A percentile compares a stretch with the other conserved stretches of the same genome.
phyloP scores from a whole-genome alignment of 306 rosid genomes.

The Cercis canadensis region DNA sequence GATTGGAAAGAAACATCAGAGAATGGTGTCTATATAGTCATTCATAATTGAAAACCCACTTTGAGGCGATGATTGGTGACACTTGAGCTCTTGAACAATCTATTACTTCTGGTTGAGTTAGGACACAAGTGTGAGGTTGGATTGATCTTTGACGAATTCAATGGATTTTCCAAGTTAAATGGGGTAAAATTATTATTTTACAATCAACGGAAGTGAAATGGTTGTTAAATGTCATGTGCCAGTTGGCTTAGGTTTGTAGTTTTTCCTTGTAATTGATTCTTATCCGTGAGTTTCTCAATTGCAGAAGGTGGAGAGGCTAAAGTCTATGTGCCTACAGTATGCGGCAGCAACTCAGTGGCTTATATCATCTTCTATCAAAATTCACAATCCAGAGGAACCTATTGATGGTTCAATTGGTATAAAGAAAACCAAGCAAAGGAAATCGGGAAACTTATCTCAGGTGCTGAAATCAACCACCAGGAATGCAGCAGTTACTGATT shows the following conservation, averaged over 20 bases:
- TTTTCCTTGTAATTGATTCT: conserved; percentile 31
- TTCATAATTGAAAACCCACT: too few relatives aligned
- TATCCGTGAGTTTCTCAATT: conserved; percentile 30
- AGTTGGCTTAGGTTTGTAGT: background rate
- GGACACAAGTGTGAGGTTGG: background rate
- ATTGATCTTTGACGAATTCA: conserved; percentile 1
- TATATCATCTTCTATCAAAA: conserved; percentile 72
- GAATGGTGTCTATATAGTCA: too few relatives aligned
- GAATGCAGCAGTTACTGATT: conserved; percentile 61
- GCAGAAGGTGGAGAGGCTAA: conserved; percentile 92
- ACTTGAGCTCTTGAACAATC: too few relatives aligned
- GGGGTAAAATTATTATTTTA: background rate
- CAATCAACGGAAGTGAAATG: background rate
- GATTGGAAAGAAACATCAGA: too few relatives aligned
- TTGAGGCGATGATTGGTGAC: too few relatives aligned
- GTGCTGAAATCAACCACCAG: conserved; percentile 63
- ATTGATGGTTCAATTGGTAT: conserved; percentile 42
- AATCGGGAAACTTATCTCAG: conserved; percentile 55
- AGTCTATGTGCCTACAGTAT: conserved; percentile 85
- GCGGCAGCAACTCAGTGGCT: conserved; percentile 96
- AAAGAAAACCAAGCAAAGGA: conserved; percentile 54
- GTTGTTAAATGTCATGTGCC: conserved; percentile 11
- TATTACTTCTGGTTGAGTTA: too few relatives aligned
- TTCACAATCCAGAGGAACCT: conserved; percentile 53
- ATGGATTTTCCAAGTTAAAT: conserved; percentile 2